Percentiles rank a stretch among this genome's conserved stretches.
Conservation (phyloP, 139 green algal genomes). For the Gonium pectorale region DNA sequence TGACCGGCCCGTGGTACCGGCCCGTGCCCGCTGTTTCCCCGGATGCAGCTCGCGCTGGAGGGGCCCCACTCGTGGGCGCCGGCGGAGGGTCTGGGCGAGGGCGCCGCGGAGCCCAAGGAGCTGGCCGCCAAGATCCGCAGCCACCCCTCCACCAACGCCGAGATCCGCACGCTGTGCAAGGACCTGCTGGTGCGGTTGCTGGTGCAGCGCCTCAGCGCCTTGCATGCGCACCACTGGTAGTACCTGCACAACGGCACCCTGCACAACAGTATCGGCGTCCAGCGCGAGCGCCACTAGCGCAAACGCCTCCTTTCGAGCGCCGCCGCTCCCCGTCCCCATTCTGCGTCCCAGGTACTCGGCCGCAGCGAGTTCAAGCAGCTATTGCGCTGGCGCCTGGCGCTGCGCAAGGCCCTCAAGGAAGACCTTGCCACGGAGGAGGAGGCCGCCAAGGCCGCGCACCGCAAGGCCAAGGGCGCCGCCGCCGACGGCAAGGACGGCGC, state of each 20-base stretch:
- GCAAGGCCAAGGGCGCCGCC: conserved; percentile 4
- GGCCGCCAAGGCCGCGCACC: not conserved
- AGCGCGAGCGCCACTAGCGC: too few relatives aligned
- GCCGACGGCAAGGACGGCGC: not conserved
- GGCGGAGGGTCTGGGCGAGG: conserved; percentile 41
- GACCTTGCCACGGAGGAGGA: conserved; percentile 55
- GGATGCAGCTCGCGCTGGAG: conserved; percentile 53
- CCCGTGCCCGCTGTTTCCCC: too few relatives aligned
- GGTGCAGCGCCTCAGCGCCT: too few relatives aligned
- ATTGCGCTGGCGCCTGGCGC: conserved; percentile 82
- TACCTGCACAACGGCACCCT: too few relatives aligned
- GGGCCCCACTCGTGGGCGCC: conserved; percentile 46
- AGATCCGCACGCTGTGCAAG: conserved; percentile 86
- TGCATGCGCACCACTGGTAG: too few relatives aligned
- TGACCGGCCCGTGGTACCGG: too few relatives aligned
- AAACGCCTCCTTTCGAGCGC: too few relatives aligned
- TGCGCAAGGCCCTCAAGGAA: conserved; percentile 60
- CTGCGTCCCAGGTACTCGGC: conserved; percentile 83
- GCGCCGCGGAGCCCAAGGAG: conserved; percentile 53
- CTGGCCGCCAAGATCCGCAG: conserved; percentile 49
- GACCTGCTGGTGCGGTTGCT: conserved; percentile 85
- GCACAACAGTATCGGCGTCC: too few relatives aligned
- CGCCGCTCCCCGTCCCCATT: too few relatives aligned
- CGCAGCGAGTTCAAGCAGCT: conserved; percentile 98
- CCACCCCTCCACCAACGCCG: conserved; percentile 80